phyloP scores from a whole-genome alignment of 345 rosid genomes.

The Eucalyptus curtisii region DNA sequence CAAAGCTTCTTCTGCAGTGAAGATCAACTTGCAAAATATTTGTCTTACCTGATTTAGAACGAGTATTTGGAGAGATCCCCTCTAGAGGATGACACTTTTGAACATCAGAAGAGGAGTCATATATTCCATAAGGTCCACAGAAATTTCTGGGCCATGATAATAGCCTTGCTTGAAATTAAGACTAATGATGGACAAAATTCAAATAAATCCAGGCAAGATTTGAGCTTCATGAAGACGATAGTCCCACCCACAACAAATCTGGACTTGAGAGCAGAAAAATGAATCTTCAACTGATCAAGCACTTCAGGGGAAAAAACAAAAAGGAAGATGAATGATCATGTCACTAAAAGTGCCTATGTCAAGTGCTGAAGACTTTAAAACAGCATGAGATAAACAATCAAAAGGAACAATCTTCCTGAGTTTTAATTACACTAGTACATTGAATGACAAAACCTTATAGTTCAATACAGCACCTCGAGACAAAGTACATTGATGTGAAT shows the following conservation, averaged over 20 bases:
- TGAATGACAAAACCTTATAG: background rate
- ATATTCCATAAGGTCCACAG: background rate
- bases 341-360: background rate
- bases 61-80: background rate
- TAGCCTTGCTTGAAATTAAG: background rate
- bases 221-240: background rate
- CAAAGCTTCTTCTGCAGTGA: background rate
- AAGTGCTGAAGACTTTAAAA: background rate
- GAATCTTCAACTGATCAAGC: background rate
- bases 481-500: conserved; percentile 88
- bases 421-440: background rate
- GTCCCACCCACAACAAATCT: background rate
- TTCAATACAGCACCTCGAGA: conserved; percentile 45
- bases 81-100: background rate
- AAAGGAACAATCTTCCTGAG: background rate
- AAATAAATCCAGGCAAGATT: background rate
- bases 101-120: background rate
- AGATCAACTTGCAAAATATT: background rate
- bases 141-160: background rate
- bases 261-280: background rate
- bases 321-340: background rate
- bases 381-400: background rate
- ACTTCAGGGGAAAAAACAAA: background rate
- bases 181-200: background rate
- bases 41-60: background rate